Conservation (phyloP, 192 early-diverging fungal genomes). For the Backusella psychrophila region DNA sequence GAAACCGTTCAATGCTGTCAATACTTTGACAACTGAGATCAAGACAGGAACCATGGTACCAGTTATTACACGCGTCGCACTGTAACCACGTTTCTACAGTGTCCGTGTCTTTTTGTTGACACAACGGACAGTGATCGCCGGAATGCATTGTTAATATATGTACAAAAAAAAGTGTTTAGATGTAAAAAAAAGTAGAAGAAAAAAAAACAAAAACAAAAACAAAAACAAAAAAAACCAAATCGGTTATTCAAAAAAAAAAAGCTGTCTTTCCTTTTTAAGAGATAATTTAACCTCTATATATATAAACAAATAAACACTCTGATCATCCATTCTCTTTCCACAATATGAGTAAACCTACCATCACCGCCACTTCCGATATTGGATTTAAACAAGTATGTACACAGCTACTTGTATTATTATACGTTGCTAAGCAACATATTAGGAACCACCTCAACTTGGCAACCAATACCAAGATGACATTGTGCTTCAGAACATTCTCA, state of each 20-base stretch:
- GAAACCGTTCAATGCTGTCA: constrained; percentile 62
- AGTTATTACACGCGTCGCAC: constrained; percentile 63
- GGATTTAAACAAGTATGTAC: constrained; percentile 25
- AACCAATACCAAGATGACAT: constrained; percentile 43
- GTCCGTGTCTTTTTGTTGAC: background rate
- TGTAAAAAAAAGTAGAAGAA: background rate
- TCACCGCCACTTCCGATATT: constrained; percentile 24
- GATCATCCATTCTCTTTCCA: background rate
- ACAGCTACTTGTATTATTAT: no score
- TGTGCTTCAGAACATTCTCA: constrained; percentile 46
- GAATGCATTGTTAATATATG: background rate
- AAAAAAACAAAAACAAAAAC: no score
- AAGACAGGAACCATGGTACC: constrained; percentile 69
- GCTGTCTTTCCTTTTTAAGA: no score
- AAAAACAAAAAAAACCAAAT: no score
- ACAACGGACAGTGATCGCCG: background rate
- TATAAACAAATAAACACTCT: no score
- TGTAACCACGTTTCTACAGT: constrained; percentile 48
- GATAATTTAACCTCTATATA: no score
- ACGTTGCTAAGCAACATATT: no score
- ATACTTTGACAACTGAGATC: constrained; percentile 52
- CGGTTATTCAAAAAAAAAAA: no score
- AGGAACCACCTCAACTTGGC: constrained; percentile 14
- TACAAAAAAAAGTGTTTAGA: background rate
- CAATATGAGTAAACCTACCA: constrained; percentile 6